A percentile compares a stretch with the other conserved stretches of the same genome.
phyloP scores from a whole-genome alignment of 768 basidiomycete genomes.

The Hypholoma fasciculare region DNA sequence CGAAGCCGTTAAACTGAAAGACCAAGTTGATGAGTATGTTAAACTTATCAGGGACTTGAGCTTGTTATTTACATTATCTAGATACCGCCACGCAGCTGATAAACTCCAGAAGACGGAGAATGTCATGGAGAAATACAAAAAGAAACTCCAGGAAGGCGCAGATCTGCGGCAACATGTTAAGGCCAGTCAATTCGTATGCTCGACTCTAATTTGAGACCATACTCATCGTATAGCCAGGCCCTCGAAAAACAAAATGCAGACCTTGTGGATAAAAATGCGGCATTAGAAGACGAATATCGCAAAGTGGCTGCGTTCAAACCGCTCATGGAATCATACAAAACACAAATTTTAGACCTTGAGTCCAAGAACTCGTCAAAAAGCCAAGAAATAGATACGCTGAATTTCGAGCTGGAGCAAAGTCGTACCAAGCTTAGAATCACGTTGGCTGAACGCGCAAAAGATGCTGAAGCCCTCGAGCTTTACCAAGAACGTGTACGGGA shows the following conservation, averaged over 20 bases:
- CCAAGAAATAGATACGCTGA: conserved; percentile 72
- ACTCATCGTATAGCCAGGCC: conserved; percentile 44
- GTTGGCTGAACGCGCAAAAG: conserved; percentile 69
- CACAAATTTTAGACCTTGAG: conserved; percentile 82
- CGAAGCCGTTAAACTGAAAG: conserved; percentile 79
- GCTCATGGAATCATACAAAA: conserved; percentile 90
- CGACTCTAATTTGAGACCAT: neutral
- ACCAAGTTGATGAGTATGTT: conserved; percentile 91
- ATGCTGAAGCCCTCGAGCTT: conserved; percentile 82
- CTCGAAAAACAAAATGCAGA: conserved; percentile 93
- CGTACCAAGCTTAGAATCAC: conserved; percentile 68
- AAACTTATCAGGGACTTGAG: neutral
- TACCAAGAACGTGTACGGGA: conserved; percentile 92
- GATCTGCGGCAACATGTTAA: conserved; percentile 87
- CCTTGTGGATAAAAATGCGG: conserved; percentile 87
- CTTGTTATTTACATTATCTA: conserved; percentile 26
- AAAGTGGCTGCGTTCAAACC: conserved; percentile 86
- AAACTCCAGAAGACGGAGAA: conserved; percentile 93
- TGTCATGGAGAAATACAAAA: conserved; percentile 98
- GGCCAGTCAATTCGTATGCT: conserved; percentile 38
- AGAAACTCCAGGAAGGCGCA: conserved; percentile 94
- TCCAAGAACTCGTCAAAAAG: conserved; percentile 60
- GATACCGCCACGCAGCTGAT: conserved; percentile 91
- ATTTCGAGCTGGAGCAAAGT: conserved; percentile 77
- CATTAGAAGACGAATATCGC: conserved; percentile 90